Evolutionary conservation across 2,329 filamentous ascomycete genomes (phyloP), one percentile per base, ranked within the genome.

Genomic region (Aspergillus felis): DNA sequence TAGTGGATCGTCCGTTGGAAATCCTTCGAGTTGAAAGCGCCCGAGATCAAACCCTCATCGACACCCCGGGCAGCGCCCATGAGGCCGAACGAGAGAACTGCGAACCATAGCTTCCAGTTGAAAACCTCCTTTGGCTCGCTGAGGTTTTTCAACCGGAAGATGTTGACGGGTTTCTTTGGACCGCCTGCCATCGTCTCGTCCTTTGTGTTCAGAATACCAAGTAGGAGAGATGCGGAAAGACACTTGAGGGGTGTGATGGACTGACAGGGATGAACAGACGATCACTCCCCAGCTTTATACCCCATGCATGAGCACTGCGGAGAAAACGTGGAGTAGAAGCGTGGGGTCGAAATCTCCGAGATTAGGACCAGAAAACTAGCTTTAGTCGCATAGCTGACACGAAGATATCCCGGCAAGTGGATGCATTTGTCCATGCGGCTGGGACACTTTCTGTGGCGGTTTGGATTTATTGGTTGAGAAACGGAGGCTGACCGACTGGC

Each of bases 71-170:
- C 88, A 2, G 89, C 88, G 55, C 90, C 90, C 74, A 92, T 85
- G 38, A 93, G 81, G 50, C 86, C 87, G 61, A 91, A 91, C 4
- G 85, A 87, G 61, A 90, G 69, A 55, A 92, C 87, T 46, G 88
- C 86, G 72, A 89, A 90, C 87, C 88, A 91, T 60, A 92, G 79
- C 48, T 85, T 81, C 88, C 88, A 91, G 76, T 92, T 92, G 71
- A 91, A 84, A 60, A 87, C 82, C 68, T 89, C 84, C 55, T 82
- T 81, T 4, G 89, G 89, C 59, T 90, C 88, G 57, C 83, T 83
- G 51, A 86, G 78, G 60, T 88, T 72, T 66, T 84, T 81, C 60
- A 87, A 74, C 65, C 79, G 82, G 76, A 90, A 91, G 66, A 77
- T 73, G 54, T 77, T 77, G 55, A 73, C 64, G n/a, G 74, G 74